These are phyloP conservation scores for Talaromyces rugulosus DNA, from an alignment of 2,329 filamentous ascomycete species.

Conservation along the genomic window DNA sequence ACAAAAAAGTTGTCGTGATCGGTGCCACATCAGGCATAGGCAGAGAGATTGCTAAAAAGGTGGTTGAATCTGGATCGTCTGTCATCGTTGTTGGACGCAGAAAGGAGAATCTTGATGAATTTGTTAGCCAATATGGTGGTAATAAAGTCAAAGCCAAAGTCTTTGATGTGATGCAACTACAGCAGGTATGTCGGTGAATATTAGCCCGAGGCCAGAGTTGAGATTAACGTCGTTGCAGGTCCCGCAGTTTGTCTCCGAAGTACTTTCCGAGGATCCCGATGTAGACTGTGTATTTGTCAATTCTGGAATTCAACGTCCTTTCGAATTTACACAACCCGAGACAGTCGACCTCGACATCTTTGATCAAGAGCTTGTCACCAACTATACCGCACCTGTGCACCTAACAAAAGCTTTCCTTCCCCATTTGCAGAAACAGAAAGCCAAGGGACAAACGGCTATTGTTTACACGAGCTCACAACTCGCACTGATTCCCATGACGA, in stretches of 20 bases:
- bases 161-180: slow-evolving; percentile 48
- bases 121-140: slow-evolving; percentile 43
- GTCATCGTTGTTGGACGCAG: slow-evolving; percentile 57
- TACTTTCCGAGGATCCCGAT: slow-evolving; percentile 37
- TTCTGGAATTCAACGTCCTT: slow-evolving; percentile 48
- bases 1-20: slow-evolving; percentile 54
- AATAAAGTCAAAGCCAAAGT: slow-evolving; percentile 37
- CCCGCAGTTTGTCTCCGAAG: not conserved
- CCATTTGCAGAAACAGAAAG: not conserved
- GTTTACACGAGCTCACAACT: not conserved
- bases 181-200: slow-evolving; percentile 36
- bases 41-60: slow-evolving; percentile 43
- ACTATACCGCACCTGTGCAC: not conserved
- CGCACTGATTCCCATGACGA: not conserved
- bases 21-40: slow-evolving; percentile 53
- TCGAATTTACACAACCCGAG: slow-evolving; percentile 47
- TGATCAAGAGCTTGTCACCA: slow-evolving; percentile 45
- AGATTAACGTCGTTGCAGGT: not conserved
- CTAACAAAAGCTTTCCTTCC: not conserved
- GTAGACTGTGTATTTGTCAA: slow-evolving; percentile 51
- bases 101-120: slow-evolving; percentile 46
- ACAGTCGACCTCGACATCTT: slow-evolving; percentile 42
- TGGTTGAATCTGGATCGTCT: slow-evolving; percentile 46
- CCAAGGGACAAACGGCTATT: not conserved
- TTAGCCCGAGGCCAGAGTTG: slow-evolving; percentile 17